phyloP scores from a whole-genome alignment of 2,329 filamentous ascomycete genomes.

The Aspergillus ruber region DNA sequence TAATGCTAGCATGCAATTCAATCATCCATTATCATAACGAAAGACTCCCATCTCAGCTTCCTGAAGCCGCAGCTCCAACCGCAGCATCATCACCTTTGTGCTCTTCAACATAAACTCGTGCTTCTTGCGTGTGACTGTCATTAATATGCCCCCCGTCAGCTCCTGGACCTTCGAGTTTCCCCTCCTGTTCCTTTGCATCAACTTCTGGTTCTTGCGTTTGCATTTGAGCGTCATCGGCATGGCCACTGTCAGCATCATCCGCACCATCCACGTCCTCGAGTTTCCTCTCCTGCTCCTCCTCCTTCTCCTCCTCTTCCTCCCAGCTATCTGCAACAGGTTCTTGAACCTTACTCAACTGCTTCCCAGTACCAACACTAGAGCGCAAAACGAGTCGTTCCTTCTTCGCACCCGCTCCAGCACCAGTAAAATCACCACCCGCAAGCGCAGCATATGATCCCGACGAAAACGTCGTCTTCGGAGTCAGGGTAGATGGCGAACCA shows the following conservation, averaged over 20 bases:
- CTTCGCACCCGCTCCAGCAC: constrained; percentile 7
- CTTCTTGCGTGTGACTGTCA: background rate
- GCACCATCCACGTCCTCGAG: constrained; percentile 1
- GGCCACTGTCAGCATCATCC: background rate
- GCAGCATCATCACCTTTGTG: constrained; percentile 11
- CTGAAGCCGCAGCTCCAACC: background rate
- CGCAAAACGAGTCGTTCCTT: constrained; percentile 31
- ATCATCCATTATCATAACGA: background rate
- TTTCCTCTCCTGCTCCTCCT: constrained; percentile 29
- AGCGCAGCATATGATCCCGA: constrained; percentile 27
- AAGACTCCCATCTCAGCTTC: background rate
- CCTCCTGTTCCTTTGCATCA: constrained; percentile 6
- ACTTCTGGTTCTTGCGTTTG: background rate
- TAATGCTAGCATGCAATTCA: background rate
- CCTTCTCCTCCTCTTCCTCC: constrained; percentile 41
- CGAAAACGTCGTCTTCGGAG: constrained; percentile 8
- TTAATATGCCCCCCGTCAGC: background rate
- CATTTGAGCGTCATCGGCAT: background rate
- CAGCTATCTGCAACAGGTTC: constrained; percentile 40
- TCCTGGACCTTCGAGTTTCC: constrained; percentile 8
- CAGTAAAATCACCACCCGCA: constrained; percentile 15
- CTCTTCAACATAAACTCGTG: background rate
- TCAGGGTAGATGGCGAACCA: background rate
- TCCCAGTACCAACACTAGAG: constrained; percentile 28
- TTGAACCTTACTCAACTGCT: constrained; percentile 19